Percentiles rank a stretch among this genome's conserved stretches.
Evolutionary conservation across 257 asterid genomes (phyloP).

Genomic region (Nicotiana paniculata): DNA sequence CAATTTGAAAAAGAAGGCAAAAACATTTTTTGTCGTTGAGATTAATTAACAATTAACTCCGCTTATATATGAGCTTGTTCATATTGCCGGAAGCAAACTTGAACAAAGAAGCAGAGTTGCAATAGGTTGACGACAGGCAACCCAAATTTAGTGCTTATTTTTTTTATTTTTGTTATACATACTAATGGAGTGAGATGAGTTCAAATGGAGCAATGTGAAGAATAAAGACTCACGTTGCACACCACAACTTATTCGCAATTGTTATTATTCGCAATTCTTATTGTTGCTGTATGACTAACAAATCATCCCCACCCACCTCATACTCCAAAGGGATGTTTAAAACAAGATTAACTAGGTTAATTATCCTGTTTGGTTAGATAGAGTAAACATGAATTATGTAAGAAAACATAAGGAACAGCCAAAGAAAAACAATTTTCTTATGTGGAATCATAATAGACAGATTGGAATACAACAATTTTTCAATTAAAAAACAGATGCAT

Average conservation of each 20-base stretch:
- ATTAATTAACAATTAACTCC: too few relatives aligned
- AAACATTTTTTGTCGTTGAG: too few relatives aligned
- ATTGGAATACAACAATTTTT: conserved; percentile 1
- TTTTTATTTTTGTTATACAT: background rate
- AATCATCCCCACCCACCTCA: background rate
- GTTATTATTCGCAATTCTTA: background rate
- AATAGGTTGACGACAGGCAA: background rate
- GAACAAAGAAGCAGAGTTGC: background rate
- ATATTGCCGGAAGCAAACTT: background rate
- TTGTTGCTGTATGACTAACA: background rate
- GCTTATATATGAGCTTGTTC: background rate
- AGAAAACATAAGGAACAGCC: background rate
- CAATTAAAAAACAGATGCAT: conserved; percentile 9
- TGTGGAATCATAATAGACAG: conserved; percentile 9
- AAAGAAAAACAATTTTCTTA: background rate
- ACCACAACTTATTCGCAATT: background rate
- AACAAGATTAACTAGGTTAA: background rate
- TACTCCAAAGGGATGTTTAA: background rate
- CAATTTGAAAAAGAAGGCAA: too few relatives aligned
- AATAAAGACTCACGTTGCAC: background rate
- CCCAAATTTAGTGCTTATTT: background rate
- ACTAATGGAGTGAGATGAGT: background rate
- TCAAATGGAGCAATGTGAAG: background rate
- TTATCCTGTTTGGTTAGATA: background rate
- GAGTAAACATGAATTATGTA: background rate